phyloP scores from a whole-genome alignment of 2,329 filamentous ascomycete genomes.

The Corinectria fuckeliana region DNA sequence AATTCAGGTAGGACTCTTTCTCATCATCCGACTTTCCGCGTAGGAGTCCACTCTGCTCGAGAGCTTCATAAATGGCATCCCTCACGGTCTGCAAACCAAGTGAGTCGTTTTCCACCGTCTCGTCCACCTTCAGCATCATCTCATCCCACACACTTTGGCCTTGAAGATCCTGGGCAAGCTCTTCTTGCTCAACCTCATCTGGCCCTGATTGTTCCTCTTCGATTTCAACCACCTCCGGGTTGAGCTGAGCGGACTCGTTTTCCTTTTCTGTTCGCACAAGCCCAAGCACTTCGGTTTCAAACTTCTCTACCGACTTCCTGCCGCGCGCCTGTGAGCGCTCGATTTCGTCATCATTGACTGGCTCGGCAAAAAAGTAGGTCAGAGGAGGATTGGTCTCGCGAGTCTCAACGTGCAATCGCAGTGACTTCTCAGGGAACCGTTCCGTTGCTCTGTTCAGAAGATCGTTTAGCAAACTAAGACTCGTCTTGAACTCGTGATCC shows the following conservation, averaged over 20 bases:
- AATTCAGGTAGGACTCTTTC: slow-evolving; percentile 55
- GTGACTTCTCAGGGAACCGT: slow-evolving; percentile 75
- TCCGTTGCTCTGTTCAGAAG: slow-evolving; percentile 76
- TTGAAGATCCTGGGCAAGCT: slow-evolving; percentile 30
- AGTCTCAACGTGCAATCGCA: slow-evolving; percentile 85
- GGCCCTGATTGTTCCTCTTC: slow-evolving; percentile 30
- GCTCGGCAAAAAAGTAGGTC: slow-evolving; percentile 91
- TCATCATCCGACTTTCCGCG: slow-evolving; percentile 53
- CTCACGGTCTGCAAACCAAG: slow-evolving; percentile 58
- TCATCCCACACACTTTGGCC: slow-evolving; percentile 58
- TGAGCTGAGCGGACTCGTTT: slow-evolving; percentile 18
- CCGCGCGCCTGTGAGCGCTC: slow-evolving; percentile 73
- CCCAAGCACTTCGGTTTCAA: slow-evolving; percentile 69
- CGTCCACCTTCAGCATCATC: slow-evolving; percentile 61
- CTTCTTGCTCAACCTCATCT: slow-evolving; percentile 31
- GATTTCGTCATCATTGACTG: slow-evolving; percentile 76
- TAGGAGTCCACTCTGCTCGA: slow-evolving; percentile 61
- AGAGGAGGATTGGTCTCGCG: slow-evolving; percentile 64
- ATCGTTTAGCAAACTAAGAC: slow-evolving; percentile 79
- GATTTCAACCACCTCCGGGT: slow-evolving; percentile 8
- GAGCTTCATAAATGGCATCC: slow-evolving; percentile 61
- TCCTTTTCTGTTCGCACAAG: slow-evolving; percentile 47
- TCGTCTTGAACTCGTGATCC: slow-evolving; percentile 84
- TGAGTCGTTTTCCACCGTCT: slow-evolving; percentile 64
- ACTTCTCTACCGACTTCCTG: slow-evolving; percentile 69